Percentiles rank a stretch among this genome's conserved stretches.
phyloP scores from a whole-genome alignment of 257 asterid genomes.

The Striga asiatica region DNA sequence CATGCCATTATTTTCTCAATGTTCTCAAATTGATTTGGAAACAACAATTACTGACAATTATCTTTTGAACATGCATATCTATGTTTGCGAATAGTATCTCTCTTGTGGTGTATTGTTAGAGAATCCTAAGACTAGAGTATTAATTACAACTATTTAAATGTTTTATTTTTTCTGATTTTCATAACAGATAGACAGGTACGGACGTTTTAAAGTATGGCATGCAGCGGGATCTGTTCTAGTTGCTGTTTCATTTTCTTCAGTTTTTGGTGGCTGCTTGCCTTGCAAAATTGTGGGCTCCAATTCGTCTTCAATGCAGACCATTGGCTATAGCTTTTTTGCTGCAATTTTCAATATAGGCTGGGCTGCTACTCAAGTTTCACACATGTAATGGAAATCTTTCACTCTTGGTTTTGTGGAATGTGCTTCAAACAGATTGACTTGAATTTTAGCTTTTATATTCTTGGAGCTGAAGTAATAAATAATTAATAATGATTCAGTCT shows the following conservation, averaged over 20 bases:
- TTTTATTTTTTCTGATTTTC: neutral
- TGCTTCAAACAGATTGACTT: neutral
- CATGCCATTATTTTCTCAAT: no score
- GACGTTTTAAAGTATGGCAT: constrained; percentile 82
- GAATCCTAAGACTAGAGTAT: no score
- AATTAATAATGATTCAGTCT: neutral
- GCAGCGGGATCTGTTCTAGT: constrained; percentile 71
- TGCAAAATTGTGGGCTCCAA: constrained; percentile 65
- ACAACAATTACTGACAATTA: no score
- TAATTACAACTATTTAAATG: neutral
- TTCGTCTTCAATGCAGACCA: constrained; percentile 43
- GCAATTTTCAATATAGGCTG: constrained; percentile 85
- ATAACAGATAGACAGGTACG: constrained; percentile 78
- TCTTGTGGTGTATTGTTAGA: no score
- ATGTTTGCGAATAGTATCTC: no score
- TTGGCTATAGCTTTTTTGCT: constrained; percentile 71
- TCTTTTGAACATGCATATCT: no score
- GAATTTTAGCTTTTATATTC: neutral
- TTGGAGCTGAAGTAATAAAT: neutral
- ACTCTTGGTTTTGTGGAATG: neutral
- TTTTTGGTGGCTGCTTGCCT: constrained; percentile 90
- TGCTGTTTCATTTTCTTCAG: constrained; percentile 81
- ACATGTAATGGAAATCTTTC: constrained; percentile 45
- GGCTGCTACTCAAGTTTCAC: constrained; percentile 98
- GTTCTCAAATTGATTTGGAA: no score